These are phyloP conservation scores for Phaeosphaeriaceae sp. DNA, from an alignment of 2,329 filamentous ascomycete genomes.

Conservation along the genomic window DNA sequence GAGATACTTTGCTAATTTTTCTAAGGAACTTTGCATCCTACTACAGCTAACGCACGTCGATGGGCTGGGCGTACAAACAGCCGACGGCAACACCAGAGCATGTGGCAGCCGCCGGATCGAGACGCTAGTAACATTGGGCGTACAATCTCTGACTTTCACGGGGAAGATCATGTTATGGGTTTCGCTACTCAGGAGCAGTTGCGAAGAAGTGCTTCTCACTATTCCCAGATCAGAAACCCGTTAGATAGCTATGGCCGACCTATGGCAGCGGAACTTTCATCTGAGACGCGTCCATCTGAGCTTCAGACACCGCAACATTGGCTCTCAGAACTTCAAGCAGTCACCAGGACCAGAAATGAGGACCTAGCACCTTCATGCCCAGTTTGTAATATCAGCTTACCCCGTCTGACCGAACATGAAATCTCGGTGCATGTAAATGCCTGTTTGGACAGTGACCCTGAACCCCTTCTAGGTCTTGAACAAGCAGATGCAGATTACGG, in stretches of 20 bases:
- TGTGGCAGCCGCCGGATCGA: background rate
- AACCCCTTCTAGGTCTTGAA: too few species aligned
- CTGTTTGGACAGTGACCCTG: constrained; percentile 82
- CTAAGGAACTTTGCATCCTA: background rate
- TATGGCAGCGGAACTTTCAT: too few species aligned
- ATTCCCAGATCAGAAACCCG: background rate
- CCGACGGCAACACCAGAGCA: background rate
- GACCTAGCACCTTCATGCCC: constrained; percentile 64
- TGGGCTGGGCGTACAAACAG: background rate
- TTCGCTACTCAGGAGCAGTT: background rate
- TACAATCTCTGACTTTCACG: background rate
- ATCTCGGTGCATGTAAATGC: constrained; percentile 87
- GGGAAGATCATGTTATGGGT: background rate
- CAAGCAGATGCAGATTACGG: too few species aligned
- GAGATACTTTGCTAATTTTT: background rate
- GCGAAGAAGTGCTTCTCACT: background rate
- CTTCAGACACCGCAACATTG: too few species aligned
- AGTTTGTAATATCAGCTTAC: constrained; percentile 73
- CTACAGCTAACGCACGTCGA: background rate
- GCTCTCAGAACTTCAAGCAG: too few species aligned
- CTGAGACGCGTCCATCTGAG: too few species aligned
- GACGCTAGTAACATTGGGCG: background rate
- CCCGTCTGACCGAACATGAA: constrained; percentile 64
- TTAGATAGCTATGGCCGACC: too few species aligned
- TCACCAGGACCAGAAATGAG: too few species aligned